Evolutionary conservation across 805 yeast genomes (phyloP), one percentile per base, ranked within the genome.

Genomic region (Candida boidinii): DNA sequence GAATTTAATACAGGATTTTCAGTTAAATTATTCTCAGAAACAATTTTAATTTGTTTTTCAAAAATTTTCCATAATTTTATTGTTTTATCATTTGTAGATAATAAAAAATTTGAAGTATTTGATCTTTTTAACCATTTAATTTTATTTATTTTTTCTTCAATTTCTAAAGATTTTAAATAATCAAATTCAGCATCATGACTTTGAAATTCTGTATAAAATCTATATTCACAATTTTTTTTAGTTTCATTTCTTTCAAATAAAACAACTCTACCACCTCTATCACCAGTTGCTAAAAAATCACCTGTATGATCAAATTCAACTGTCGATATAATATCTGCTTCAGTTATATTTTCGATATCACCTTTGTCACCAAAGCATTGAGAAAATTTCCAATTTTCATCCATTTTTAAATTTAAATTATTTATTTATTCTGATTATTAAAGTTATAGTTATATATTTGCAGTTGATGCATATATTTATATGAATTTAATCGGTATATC

Each of bases 351-450:
- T 44, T 90, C 97, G 37, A 88, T 81, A 56, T 92, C 99, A 30
- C 95, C 95, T 58, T 94, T 92, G 59, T 92, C 98, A 43, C 99
- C 99, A 68, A 92, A 92, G 58, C 99, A 92, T 59, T 88, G 97
- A 47, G 94, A 82, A 57, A 88, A 88, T 58, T 85, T 86, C 90
- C 90, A 80, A 38, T 65, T 54, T 35, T 63, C 57, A 26, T 47
- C 55, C 53, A 48, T 46, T 33, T n/a, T n/a, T n/a, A n/a, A n/a
- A n/a, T n/a, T n/a, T n/a, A n/a, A n/a, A n/a, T n/a, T n/a, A n/a
- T n/a, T n/a, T n/a, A n/a, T n/a, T n/a, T n/a, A n/a, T n/a, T n/a
- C n/a, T n/a, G n/a, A n/a, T n/a, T n/a, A n/a, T n/a, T n/a, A n/a
- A n/a, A n/a, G n/a, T n/a, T n/a, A n/a, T n/a, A n/a, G n/a, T n/a